Conservation (phyloP, 495 filamentous ascomycete species). For the Cryomyces minteri region DNA sequence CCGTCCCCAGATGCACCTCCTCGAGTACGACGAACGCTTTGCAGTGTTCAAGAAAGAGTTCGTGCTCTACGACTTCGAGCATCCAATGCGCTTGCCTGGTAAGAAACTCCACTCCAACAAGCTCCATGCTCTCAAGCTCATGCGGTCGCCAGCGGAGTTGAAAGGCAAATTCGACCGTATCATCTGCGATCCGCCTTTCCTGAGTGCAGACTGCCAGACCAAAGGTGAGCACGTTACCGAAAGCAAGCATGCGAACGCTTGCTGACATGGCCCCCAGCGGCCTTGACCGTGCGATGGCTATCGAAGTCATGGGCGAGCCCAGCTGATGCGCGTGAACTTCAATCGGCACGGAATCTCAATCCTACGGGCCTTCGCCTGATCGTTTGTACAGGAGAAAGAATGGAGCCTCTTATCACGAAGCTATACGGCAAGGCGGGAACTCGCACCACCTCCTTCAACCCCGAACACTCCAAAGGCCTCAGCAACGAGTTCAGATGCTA, state of each 20-base stretch:
- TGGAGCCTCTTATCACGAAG: slow-evolving; percentile 16
- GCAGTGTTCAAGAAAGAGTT: slow-evolving; percentile 46
- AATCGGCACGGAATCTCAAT: neutral
- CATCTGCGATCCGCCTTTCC: slow-evolving; percentile 60
- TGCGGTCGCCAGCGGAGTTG: slow-evolving; percentile 22
- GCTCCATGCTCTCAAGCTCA: neutral
- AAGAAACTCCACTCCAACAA: slow-evolving; percentile 4
- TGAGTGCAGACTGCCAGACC: slow-evolving; percentile 64
- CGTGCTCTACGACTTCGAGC: slow-evolving; percentile 49
- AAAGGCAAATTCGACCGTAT: slow-evolving; percentile 47
- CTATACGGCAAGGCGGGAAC: slow-evolving; percentile 23
- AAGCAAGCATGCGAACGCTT: neutral
- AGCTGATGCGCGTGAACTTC: neutral
- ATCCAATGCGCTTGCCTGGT: slow-evolving; percentile 44
- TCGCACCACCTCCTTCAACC: slow-evolving; percentile 39
- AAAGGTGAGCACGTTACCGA: slow-evolving; percentile 31
- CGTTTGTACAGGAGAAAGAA: slow-evolving; percentile 22
- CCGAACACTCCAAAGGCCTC: slow-evolving; percentile 43
- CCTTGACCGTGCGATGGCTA: slow-evolving; percentile 55
- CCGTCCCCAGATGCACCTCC: slow-evolving; percentile 36
- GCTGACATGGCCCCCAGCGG: slow-evolving; percentile 26
- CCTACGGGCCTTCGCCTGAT: slow-evolving; percentile 12
- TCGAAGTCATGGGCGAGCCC: slow-evolving; percentile 22
- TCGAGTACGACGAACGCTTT: slow-evolving; percentile 60
- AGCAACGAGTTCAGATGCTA: slow-evolving; percentile 70